Conservation (phyloP, 345 rosid genomes). For the Dimocarpus longan region DNA sequence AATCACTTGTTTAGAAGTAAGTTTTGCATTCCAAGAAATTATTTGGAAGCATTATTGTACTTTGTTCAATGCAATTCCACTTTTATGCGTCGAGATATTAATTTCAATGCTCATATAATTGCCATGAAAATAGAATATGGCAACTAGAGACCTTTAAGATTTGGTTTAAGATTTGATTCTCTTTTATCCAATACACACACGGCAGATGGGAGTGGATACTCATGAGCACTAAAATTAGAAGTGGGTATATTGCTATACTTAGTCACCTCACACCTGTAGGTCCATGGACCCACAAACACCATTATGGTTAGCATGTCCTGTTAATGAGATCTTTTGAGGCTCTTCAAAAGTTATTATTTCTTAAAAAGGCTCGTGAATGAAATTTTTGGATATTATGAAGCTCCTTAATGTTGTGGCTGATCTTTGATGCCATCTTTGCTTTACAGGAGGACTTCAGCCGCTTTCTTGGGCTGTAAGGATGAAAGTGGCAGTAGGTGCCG, state of each 20-base stretch:
- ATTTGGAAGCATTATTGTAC: conserved; percentile 8
- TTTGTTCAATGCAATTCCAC: not conserved
- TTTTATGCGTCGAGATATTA: not conserved
- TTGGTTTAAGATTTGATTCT: not conserved
- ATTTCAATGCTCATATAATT: not conserved
- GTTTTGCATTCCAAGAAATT: conserved; percentile 25
- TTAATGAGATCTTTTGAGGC: not conserved
- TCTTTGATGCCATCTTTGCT: conserved; percentile 20
- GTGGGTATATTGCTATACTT: not conserved
- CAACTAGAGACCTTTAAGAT: conserved; percentile 25
- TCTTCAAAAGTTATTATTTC: conserved; percentile 4
- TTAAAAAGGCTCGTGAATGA: not conserved
- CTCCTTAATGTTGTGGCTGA: conserved; percentile 8
- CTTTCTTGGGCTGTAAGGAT: conserved; percentile 85
- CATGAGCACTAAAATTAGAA: not conserved
- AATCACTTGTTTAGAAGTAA: conserved; percentile 68
- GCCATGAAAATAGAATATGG: conserved; percentile 14
- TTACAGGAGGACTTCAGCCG: conserved; percentile 78
- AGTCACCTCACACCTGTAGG: not conserved
- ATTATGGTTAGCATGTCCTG: not conserved
- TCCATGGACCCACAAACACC: not conserved
- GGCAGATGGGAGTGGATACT: not conserved
- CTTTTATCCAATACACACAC: not conserved
- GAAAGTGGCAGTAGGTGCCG: conserved; percentile 89
- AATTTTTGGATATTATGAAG: not conserved